phyloP scores from a whole-genome alignment of 2,329 filamentous ascomycete genomes.

The Bipolaris zeicola region DNA sequence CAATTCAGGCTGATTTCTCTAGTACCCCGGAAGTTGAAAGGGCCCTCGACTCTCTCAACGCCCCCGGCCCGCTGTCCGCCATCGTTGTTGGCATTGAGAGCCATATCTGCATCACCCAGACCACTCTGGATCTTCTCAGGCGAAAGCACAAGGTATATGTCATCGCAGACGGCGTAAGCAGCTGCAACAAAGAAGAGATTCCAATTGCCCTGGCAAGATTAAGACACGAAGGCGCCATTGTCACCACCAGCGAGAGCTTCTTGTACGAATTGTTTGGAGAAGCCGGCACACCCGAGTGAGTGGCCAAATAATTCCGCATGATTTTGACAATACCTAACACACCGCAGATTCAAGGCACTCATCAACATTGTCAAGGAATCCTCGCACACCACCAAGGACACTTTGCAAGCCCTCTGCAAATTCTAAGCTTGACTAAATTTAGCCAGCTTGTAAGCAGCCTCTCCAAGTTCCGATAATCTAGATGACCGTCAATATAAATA shows the following conservation, averaged over 20 bases:
- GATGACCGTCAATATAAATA: not conserved
- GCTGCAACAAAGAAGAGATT: slow-evolving; percentile 82
- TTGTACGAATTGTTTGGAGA: slow-evolving; percentile 90
- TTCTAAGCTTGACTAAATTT: slow-evolving; percentile 45
- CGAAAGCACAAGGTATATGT: slow-evolving; percentile 83
- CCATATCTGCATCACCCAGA: slow-evolving; percentile 95
- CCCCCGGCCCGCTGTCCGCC: slow-evolving; percentile 50
- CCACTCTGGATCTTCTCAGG: slow-evolving; percentile 73
- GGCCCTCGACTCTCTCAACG: slow-evolving; percentile 47
- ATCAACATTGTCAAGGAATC: slow-evolving; percentile 80
- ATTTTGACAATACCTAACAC: slow-evolving; percentile 4
- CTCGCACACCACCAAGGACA: slow-evolving; percentile 70
- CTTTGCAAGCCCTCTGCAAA: slow-evolving; percentile 69
- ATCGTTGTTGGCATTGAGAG: slow-evolving; percentile 90
- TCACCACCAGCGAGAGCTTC: slow-evolving; percentile 88
- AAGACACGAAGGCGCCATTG: slow-evolving; percentile 73
- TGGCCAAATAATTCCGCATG: slow-evolving; percentile 2
- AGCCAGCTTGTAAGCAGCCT: not conserved
- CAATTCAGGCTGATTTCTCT: not conserved
- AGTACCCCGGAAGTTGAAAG: slow-evolving; percentile 67
- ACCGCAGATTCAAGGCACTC: slow-evolving; percentile 68
- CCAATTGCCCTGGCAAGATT: slow-evolving; percentile 77
- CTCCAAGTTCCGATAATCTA: not conserved
- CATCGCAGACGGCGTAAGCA: slow-evolving; percentile 86
- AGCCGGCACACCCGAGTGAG: slow-evolving; percentile 66